A percentile compares a stretch with the other conserved stretches of the same genome.
These are phyloP conservation scores for Phytopythium aichiense DNA, from an alignment of 352 stramenopile genomes.

Conservation along the genomic window DNA sequence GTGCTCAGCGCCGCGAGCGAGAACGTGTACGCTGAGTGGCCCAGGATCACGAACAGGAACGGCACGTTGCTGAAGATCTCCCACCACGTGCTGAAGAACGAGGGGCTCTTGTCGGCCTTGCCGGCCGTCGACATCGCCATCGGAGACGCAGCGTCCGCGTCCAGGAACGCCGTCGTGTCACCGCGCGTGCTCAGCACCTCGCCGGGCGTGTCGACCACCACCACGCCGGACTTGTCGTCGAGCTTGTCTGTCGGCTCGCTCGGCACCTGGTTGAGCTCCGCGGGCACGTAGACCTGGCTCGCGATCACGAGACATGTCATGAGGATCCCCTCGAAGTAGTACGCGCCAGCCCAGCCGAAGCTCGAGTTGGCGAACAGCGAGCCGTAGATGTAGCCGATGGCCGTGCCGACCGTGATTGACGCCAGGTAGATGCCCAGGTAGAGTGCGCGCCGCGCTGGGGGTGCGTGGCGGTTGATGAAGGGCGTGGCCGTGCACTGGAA, in stretches of 20 bases:
- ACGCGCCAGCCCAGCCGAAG: constrained; percentile 78
- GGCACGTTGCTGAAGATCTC: constrained; percentile 58
- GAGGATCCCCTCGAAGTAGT: constrained; percentile 81
- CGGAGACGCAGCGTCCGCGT: constrained; percentile 8
- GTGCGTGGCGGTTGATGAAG: constrained; percentile 90
- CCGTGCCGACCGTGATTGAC: constrained; percentile 90
- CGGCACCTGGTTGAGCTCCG: constrained; percentile 52
- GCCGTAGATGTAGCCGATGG: constrained; percentile 90
- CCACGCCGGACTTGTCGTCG: constrained; percentile 1
- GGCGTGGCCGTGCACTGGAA: constrained; percentile 92
- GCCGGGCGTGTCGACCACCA: constrained; percentile 18
- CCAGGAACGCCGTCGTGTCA: constrained; percentile 24
- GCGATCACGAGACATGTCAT: constrained; percentile 78
- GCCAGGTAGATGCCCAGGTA: constrained; percentile 93
- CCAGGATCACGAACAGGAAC: constrained; percentile 81
- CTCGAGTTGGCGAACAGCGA: constrained; percentile 53
- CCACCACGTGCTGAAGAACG: constrained; percentile 59
- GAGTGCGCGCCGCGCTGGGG: constrained; percentile 57
- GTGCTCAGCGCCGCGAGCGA: constrained; percentile 81
- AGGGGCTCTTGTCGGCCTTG: constrained; percentile 13
- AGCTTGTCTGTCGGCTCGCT: constrained; percentile 15
- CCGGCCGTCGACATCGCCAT: constrained; percentile 8
- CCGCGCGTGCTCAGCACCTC: constrained; percentile 18
- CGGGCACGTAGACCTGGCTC: constrained; percentile 55
- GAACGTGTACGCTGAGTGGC: constrained; percentile 86